Evolutionary conservation across 345 rosid species (phyloP), one percentile per base, ranked within the genome.

Genomic region (Acer yangbiense): DNA sequence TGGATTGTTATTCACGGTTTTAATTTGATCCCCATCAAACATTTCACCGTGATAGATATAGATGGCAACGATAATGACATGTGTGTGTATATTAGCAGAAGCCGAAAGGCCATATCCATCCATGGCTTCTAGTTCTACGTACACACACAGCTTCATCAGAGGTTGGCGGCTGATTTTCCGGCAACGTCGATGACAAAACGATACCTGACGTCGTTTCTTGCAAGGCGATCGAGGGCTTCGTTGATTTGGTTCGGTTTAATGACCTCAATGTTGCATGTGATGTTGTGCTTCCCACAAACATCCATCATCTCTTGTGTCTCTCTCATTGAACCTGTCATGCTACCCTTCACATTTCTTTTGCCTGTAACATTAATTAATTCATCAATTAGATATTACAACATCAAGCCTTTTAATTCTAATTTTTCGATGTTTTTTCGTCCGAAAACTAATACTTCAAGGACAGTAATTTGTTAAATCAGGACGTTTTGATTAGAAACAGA

Each of bases 271-370:
- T 89, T 90, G 64, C 89, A 86, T 0, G 85, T 84, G 18, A 91
- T 85, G 73, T 86, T 88, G 74, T 84, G 78, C 57, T 86, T 76
- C 8, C 90, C 89, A 48, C 92, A 88, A 68, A 86, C 35, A 50
- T 89, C 85, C 91, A 88, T 76, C 89, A 86, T 88, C 77, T 89
- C 91, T 75, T 88, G 92, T 0, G 87, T 89, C 80, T 90, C 94
- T 39, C 32, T 82, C 21, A 86, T 86, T 25, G 87, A 82, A 39
- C 94, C 92, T 8, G 77, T 85, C 66, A 89, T 86, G 85, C 89
- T 86, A 0, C 94, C 92, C 69, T 81, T 89, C 75, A 89, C 85
- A 0, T 73, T n/a, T 63, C 90, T 87, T 80, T 89, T 87, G 18
- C 91, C 90, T 90, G 81, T 1, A 58, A 58, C 63, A 58, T 6